Conservation (phyloP, 2,329 filamentous ascomycete species). For the Paramyrothecium sp. region DNA sequence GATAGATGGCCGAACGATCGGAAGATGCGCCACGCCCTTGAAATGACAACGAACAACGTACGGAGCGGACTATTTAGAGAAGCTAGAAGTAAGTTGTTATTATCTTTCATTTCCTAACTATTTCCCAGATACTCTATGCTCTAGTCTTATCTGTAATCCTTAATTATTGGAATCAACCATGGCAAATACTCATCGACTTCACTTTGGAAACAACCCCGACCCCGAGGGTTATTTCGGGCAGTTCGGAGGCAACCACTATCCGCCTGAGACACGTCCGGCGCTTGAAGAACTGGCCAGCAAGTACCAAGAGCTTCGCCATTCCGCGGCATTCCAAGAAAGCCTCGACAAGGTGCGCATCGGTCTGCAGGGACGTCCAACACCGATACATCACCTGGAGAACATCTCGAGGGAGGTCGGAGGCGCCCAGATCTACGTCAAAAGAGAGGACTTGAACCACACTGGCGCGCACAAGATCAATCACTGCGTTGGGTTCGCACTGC, state of each 20-base stretch:
- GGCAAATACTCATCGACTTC: not conserved
- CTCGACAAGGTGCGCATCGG: not conserved
- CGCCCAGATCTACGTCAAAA: slow-evolving; percentile 89
- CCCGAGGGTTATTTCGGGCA: not conserved
- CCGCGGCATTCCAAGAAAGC: not conserved
- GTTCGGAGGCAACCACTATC: slow-evolving; percentile 2
- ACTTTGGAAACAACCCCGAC: not conserved
- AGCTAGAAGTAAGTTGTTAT: not conserved
- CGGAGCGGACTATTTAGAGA: not conserved
- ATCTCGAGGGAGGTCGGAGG: slow-evolving; percentile 80
- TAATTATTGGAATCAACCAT: not conserved
- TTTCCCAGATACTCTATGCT: not conserved
- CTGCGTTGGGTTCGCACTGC: slow-evolving; percentile 79
- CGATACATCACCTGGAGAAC: slow-evolving; percentile 51
- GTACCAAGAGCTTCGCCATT: slow-evolving; percentile 1
- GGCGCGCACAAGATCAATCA: slow-evolving; percentile 97
- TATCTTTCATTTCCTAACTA: not conserved
- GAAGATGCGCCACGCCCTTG: not conserved
- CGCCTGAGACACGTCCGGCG: not conserved
- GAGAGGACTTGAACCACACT: slow-evolving; percentile 90
- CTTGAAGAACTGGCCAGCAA: not conserved
- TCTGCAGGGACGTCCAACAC: slow-evolving; percentile 67
- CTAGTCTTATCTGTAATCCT: not conserved
- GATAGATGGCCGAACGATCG: not conserved
- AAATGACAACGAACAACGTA: not conserved